Evolutionary conservation across 306 rosid genomes (phyloP), one percentile per base, ranked within the genome.

Genomic region (Senna siamea): DNA sequence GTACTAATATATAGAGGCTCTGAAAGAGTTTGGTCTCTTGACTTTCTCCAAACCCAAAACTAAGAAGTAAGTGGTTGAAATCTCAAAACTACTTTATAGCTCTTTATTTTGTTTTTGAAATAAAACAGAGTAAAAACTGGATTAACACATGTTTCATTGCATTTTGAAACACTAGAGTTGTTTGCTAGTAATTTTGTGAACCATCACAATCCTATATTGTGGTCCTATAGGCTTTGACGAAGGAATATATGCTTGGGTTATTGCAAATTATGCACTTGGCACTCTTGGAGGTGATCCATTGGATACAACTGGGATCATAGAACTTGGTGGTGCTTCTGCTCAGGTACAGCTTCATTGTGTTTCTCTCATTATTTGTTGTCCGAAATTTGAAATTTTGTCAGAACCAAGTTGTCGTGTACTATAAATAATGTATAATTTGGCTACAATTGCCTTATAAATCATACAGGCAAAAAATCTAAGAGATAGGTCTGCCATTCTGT

Each of bases 281-380:
- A 79, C 91, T 69, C 92, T 93, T 47, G 98, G 98, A 66, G 88
- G 92, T 12, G 87, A 91, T 83, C 97, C 98, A 38, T 70, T 69
- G 46, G 80, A 85, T 72, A 91, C 97, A 56, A 85, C 92, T 70
- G 97, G 98, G 80, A 86, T 93, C 74, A 83, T 93, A 61, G 97
- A 93, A 82, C 97, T 91, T 66, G 97, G 96, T 48, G 97, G 97
- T 19, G 98, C 97, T 85, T 93, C 97, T 76, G 89, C 92, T 70
- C 96, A 93, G 98, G 97, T 93, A 70, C 61, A 37, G 52, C 60
- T 63, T 62, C 40, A 43, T 72, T 28, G 22, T 61, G 72, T n/a
- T 73, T 20, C 15, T 61, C 74, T n/a, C 22, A 59, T 55, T 79
- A 22, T 22, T 28, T 51, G 5, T 34, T 48, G 28, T 55, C 4